A percentile compares a stretch with the other conserved stretches of the same genome.
Evolutionary conservation across 345 rosid genomes (phyloP).

Genomic region (Theobroma cacao): DNA sequence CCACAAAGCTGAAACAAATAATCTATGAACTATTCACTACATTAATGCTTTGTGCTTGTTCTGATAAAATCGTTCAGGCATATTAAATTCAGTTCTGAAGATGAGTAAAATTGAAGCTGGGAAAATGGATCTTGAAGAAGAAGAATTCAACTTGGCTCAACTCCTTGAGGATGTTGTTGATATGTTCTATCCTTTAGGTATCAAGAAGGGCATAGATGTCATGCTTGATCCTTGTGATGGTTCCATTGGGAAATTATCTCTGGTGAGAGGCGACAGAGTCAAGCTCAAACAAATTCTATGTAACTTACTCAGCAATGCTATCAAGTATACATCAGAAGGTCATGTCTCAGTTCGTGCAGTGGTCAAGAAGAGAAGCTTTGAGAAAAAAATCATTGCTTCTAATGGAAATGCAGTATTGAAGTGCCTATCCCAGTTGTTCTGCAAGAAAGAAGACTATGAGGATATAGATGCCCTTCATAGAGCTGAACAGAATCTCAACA

Average conservation of each 20-base stretch:
- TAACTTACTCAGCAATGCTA: slow-evolving; percentile 72
- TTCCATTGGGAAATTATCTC: slow-evolving; percentile 37
- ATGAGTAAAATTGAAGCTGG: slow-evolving; percentile 78
- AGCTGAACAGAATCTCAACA: slow-evolving; percentile 25
- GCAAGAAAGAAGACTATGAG: slow-evolving; percentile 23
- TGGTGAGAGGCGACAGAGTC: slow-evolving; percentile 56
- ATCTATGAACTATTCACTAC: neutral
- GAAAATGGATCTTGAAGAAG: slow-evolving; percentile 65
- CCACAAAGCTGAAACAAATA: too few relatives aligned
- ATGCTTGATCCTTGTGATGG: slow-evolving; percentile 58
- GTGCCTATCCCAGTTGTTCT: slow-evolving; percentile 19
- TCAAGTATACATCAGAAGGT: slow-evolving; percentile 67
- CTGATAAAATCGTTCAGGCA: slow-evolving; percentile 29
- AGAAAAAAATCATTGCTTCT: slow-evolving; percentile 29
- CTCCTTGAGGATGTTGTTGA: slow-evolving; percentile 66
- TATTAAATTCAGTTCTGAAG: slow-evolving; percentile 65
- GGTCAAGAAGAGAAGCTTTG: slow-evolving; percentile 42
- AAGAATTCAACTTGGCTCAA: slow-evolving; percentile 54
- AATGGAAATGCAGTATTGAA: slow-evolving; percentile 22
- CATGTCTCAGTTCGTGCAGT: slow-evolving; percentile 55
- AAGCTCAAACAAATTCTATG: slow-evolving; percentile 59
- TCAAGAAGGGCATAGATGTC: slow-evolving; percentile 61
- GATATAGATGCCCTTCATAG: slow-evolving; percentile 25
- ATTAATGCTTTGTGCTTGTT: slow-evolving; percentile 6
- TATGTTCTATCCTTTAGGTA: slow-evolving; percentile 48